A percentile compares a stretch with the other conserved stretches of the same genome.
These are phyloP conservation scores for Xylaria sp. DNA, from an alignment of 2,329 filamentous ascomycete genomes.

Conservation along the genomic window DNA sequence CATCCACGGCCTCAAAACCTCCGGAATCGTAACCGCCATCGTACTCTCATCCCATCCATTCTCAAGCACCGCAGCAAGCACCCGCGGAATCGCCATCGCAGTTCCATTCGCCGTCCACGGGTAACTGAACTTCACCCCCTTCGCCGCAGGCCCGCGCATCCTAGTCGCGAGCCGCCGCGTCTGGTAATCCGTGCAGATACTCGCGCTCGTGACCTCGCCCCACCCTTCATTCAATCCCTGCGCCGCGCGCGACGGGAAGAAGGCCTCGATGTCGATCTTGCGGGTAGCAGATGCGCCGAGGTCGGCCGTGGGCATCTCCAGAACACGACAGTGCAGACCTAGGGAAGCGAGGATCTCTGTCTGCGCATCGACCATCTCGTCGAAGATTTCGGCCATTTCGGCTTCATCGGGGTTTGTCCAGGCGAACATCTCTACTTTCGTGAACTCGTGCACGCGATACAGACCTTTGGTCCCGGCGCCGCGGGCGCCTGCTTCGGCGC, in stretches of 20 bases:
- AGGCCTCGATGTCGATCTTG: constrained; percentile 91
- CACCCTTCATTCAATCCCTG: constrained; percentile 59
- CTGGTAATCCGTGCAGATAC: constrained; percentile 94
- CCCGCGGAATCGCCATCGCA: constrained; percentile 81
- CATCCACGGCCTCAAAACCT: constrained; percentile 81
- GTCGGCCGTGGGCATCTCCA: constrained; percentile 88
- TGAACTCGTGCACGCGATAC: constrained; percentile 97
- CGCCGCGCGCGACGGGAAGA: constrained; percentile 71
- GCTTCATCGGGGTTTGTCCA: constrained; percentile 64
- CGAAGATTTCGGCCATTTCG: constrained; percentile 57
- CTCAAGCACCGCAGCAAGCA: constrained; percentile 84
- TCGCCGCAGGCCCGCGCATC: constrained; percentile 47
- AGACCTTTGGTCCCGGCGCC: constrained; percentile 89
- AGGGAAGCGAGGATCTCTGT: constrained; percentile 73
- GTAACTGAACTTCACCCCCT: constrained; percentile 50
- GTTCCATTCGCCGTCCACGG: constrained; percentile 93
- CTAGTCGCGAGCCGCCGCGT: constrained; percentile 74
- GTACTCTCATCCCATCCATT: constrained; percentile 76
- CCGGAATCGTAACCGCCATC: constrained; percentile 66
- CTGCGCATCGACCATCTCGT: constrained; percentile 84
- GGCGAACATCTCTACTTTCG: constrained; percentile 95
- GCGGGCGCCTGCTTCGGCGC: constrained; percentile 86
- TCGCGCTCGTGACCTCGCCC: constrained; percentile 89
- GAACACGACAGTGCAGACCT: constrained; percentile 75
- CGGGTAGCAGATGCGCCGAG: constrained; percentile 81